Base-by-base conservation (phyloP, 176 grass and related monocot genomes). In the Tuctoria greenei region DNA sequence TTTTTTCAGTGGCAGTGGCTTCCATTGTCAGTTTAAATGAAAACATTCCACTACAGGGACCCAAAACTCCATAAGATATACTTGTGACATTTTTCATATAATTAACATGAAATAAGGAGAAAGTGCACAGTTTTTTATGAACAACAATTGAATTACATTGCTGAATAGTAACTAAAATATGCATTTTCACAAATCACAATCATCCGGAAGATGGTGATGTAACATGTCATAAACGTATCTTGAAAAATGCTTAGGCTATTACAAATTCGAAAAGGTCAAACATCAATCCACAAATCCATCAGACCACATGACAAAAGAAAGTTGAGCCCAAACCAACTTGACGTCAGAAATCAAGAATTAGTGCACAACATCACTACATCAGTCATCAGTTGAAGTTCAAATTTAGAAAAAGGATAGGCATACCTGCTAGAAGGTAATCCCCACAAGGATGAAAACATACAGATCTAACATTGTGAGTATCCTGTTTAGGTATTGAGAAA, bases 391-490 rank as follows among this genome's bases (percentile, higher is more conserved):
- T 61, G 42, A 79, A 34, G 13, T 83, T 24, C 27, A 46, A 62
- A 83, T 36, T 52, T 16, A 9, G 15, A 17, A 26, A 78, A 83
- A 88, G 69, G n/a, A 83, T 17, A 13, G 5, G 35, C 43, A 23
- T 90, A 98, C 95, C 91, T 83, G 95, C 91, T 83, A 95, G 86
- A 60, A 95, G 85, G 82, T 92, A 98, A 52, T 98, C 91, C 36
- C 95, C 95, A 59, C 84, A 98, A 88, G 95, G 95, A 85, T 98
- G 91, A 86, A 98, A 98, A 79, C 86, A 98, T 72, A 98, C 87
- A 74, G 91, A 98, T 86, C 89, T 92, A 82, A 98, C 89, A 84
- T 98, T 98, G 84, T 98, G 95, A 26, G 95, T 98, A 76, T 98
- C 95, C 95, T 97, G 81, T 82, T 60, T 68, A 56, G 75, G 76